Evolutionary conservation across 768 basidiomycete genomes (phyloP).

Genomic region (Tylopilus subfusipes): DNA sequence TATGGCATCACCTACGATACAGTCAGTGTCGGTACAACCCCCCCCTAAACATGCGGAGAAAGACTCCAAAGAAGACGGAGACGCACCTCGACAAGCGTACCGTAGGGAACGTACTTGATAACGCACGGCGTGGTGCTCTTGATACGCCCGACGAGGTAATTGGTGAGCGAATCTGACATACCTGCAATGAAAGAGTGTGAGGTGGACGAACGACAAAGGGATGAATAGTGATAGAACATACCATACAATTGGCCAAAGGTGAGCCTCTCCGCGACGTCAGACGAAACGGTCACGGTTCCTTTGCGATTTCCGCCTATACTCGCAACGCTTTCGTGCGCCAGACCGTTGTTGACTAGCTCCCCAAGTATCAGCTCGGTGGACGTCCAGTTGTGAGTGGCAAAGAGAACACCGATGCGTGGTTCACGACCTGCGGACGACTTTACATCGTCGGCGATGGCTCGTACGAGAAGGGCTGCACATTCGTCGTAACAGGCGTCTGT

Average conservation of each 20-base stretch:
- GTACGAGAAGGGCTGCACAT: conserved; percentile 56
- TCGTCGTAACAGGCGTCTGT: conserved; percentile 74
- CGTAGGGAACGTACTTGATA: conserved; percentile 83
- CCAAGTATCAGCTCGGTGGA: conserved; percentile 62
- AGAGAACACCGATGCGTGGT: conserved; percentile 57
- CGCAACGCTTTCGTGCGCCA: conserved; percentile 34
- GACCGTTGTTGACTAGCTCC: conserved; percentile 52
- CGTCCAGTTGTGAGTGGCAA: conserved; percentile 84
- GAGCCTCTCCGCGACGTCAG: conserved; percentile 61
- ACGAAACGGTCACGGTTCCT: conserved; percentile 40
- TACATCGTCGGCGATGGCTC: conserved; percentile 53
- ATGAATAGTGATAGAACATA: conserved; percentile 30
- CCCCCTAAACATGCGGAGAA: too few relatives aligned
- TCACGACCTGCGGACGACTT: conserved; percentile 11
- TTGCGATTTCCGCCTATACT: conserved; percentile 15
- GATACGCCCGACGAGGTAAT: not conserved
- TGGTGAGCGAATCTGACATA: conserved; percentile 47
- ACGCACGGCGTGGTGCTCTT: conserved; percentile 39
- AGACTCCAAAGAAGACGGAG: not conserved
- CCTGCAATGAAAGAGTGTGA: conserved; percentile 41
- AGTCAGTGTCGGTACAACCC: not conserved
- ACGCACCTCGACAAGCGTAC: conserved; percentile 59
- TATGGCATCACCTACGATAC: conserved; percentile 80
- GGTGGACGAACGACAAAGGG: not conserved
- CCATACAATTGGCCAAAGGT: conserved; percentile 83